Conservation (phyloP, 2,329 filamentous ascomycete genomes). For the Ophiostoma angusticollis region DNA sequence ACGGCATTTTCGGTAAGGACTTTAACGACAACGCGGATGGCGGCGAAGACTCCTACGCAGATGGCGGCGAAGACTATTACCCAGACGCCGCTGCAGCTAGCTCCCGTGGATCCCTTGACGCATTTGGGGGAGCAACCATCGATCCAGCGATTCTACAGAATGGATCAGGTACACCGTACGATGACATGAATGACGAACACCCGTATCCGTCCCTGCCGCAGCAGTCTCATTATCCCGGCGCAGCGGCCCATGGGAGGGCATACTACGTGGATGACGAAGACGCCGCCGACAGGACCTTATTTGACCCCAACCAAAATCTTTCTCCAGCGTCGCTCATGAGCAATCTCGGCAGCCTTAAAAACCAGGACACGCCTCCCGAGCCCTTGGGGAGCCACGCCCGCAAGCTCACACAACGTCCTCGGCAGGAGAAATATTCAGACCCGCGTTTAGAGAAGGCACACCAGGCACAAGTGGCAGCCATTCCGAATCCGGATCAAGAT, state of each 20-base stretch:
- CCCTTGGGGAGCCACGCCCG: constrained; percentile 42
- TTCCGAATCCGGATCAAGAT: too few relatives aligned
- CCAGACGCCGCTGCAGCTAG: too few relatives aligned
- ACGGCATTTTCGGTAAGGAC: not conserved
- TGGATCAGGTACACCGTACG: not conserved
- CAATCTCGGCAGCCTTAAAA: constrained; percentile 27
- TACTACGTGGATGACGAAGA: constrained; percentile 51
- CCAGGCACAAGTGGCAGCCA: constrained; percentile 29
- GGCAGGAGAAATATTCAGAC: constrained; percentile 38
- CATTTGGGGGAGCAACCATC: not conserved
- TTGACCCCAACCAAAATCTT: constrained; percentile 44
- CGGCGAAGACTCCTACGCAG: not conserved
- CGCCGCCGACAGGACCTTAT: constrained; percentile 43
- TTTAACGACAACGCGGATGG: too few relatives aligned
- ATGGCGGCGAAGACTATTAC: not conserved
- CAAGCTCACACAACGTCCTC: constrained; percentile 39
- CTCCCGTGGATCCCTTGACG: too few relatives aligned
- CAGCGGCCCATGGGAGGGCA: constrained; percentile 39
- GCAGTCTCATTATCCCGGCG: constrained; percentile 2
- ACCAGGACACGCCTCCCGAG: constrained; percentile 37
- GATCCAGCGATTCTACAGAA: constrained; percentile 17
- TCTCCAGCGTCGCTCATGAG: constrained; percentile 29
- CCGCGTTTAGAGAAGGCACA: constrained; percentile 46
- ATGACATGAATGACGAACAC: constrained; percentile 14
- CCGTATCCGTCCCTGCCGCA: constrained; percentile 17